Base-by-base conservation (phyloP, 2,329 filamentous ascomycete species). In the Alternaria sp. region DNA sequence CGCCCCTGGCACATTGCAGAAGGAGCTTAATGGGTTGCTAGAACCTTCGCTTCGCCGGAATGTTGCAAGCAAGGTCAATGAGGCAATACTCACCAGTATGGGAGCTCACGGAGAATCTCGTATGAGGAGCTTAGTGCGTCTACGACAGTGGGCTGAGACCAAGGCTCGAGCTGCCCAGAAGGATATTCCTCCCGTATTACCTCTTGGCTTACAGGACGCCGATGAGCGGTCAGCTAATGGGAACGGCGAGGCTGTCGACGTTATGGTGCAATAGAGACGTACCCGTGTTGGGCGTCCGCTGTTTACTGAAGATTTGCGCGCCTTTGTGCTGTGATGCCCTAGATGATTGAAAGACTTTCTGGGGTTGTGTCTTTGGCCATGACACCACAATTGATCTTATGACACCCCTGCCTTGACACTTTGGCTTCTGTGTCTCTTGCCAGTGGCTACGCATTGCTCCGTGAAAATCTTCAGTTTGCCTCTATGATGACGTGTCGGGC, bases 31-130 rank as follows among this genome's bases (percentile, higher is more conserved):
- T 36, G 86, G 87, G 45, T 82, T 99, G 28, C 81, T 99, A 17
- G 86, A 96, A 66, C 91, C 93, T 2, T 85, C 88, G 46, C 83
- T 98, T 42, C 88, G 95, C 61, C 87, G 89, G 66, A 86, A 89
- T 41, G 93, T 97, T n/a, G 95, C 95, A 4, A 88, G 89, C 61
- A 85, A 86, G 67, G 95, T 99, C 53, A 99, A 99, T 74, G 89
- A 93, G 77, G 92, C 93, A 10, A 92, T 99, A 52, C 80, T 98
- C 26, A 83, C 86, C 55, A 88, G 85, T 50, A 89, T 93, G 73
- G 89, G 89, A 23, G 83, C 88, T 66, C 84, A 88, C 61, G 86
- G 89, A 61, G 92, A 97, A 76, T 90, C 93, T 11, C 90, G 91
- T 26, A 91, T 99, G 64, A 86, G 90, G 55, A 87, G 90, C 63